These are phyloP conservation scores for Acacia acuminata DNA, from an alignment of 306 rosid species.

Conservation along the genomic window DNA sequence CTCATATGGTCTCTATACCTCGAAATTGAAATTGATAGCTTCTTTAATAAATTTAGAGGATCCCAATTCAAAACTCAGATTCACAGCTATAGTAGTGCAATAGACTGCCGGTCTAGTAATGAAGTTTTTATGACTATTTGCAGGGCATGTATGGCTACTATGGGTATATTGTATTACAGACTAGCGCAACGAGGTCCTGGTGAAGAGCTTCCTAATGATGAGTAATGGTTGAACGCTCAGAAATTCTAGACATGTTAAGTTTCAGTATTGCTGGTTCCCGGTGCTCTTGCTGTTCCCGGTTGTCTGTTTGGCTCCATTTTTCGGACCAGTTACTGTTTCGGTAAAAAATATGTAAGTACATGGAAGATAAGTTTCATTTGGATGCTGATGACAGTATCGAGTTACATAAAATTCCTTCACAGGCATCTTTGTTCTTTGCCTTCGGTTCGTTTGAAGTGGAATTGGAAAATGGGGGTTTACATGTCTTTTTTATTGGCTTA, in stretches of 20 bases:
- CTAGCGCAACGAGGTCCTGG: slow-evolving; percentile 76
- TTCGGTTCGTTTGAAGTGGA: slow-evolving; percentile 46
- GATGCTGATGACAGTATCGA: slow-evolving; percentile 36
- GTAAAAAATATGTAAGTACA: slow-evolving; percentile 37
- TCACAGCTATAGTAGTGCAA: not conserved
- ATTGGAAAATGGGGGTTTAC: slow-evolving; percentile 43
- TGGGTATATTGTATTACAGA: slow-evolving; percentile 99
- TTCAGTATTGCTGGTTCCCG: slow-evolving; percentile 41
- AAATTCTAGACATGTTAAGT: slow-evolving; percentile 32
- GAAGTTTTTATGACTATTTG: slow-evolving; percentile 32
- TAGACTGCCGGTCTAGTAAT: slow-evolving; percentile 15
- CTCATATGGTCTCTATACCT: not conserved
- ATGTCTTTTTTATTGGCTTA: slow-evolving; percentile 33
- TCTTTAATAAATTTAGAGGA: not conserved
- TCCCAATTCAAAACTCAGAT: not conserved
- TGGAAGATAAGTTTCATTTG: slow-evolving; percentile 48
- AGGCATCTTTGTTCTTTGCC: slow-evolving; percentile 39
- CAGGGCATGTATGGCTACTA: slow-evolving; percentile 99
- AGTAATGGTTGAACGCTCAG: slow-evolving; percentile 46
- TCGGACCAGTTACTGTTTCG: slow-evolving; percentile 39
- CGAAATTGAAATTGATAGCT: no score
- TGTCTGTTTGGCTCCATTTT: slow-evolving; percentile 43
- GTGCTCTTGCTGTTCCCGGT: slow-evolving; percentile 35
- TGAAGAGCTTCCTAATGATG: slow-evolving; percentile 59
- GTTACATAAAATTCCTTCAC: slow-evolving; percentile 37